phyloP scores from a whole-genome alignment of 2,329 filamentous ascomycete species.

The Arthrinium phaeospermum region DNA sequence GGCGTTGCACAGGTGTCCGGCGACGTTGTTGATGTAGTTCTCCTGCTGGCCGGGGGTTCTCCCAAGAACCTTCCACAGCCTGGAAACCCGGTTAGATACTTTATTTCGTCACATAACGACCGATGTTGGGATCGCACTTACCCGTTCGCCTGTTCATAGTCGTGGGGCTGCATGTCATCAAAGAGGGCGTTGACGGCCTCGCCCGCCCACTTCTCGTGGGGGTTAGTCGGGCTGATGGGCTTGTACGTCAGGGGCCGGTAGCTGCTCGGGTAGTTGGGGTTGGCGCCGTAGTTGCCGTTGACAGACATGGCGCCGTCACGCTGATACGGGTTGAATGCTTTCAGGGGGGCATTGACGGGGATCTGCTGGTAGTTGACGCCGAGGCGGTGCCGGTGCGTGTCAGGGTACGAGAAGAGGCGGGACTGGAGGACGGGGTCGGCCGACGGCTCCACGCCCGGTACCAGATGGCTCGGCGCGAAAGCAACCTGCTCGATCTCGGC shows the following conservation, averaged over 20 bases:
- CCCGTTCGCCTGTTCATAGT: slow-evolving; percentile 44
- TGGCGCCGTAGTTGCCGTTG: slow-evolving; percentile 67
- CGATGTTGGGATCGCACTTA: not conserved
- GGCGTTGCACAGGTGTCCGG: slow-evolving; percentile 60
- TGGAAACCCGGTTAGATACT: slow-evolving; percentile 33
- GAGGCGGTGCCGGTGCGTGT: slow-evolving; percentile 64
- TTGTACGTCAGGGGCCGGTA: slow-evolving; percentile 53
- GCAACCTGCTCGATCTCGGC: slow-evolving; percentile 73
- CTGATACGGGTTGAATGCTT: slow-evolving; percentile 4
- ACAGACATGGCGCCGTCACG: slow-evolving; percentile 60
- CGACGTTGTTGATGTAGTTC: slow-evolving; percentile 64
- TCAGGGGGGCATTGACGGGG: slow-evolving; percentile 45
- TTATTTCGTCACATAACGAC: not conserved
- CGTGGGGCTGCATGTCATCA: slow-evolving; percentile 51
- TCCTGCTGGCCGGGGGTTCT: slow-evolving; percentile 61
- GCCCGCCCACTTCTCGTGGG: slow-evolving; percentile 56
- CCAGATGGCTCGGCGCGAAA: slow-evolving; percentile 71
- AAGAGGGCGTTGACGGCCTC: slow-evolving; percentile 50
- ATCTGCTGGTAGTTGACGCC: slow-evolving; percentile 65
- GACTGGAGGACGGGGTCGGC: slow-evolving; percentile 73
- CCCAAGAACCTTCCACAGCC: slow-evolving; percentile 56
- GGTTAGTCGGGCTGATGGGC: slow-evolving; percentile 45
- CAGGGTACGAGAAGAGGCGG: slow-evolving; percentile 73
- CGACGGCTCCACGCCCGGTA: slow-evolving; percentile 71
- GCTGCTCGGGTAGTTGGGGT: slow-evolving; percentile 63